Conservation (phyloP, 2,329 filamentous ascomycete species). For the Aspergillus neoniger region DNA sequence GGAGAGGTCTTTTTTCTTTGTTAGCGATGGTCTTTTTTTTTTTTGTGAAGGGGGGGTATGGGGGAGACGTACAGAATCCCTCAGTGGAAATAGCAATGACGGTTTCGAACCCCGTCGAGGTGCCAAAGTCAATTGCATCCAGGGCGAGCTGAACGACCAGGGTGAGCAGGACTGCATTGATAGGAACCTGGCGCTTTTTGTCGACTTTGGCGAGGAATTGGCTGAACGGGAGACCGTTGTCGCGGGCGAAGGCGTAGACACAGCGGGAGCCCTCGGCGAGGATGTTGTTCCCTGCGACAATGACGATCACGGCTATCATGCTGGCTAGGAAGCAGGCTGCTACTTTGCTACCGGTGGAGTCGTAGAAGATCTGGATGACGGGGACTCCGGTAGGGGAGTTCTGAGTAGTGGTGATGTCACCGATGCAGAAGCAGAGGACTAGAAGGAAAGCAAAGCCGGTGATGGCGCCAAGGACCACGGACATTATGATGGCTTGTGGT, state of each 20-base stretch:
- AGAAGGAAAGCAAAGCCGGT: slow-evolving; percentile 54
- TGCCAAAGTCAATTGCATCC: slow-evolving; percentile 59
- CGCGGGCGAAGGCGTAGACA: slow-evolving; percentile 51
- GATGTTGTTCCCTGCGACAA: slow-evolving; percentile 50
- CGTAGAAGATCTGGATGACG: slow-evolving; percentile 56
- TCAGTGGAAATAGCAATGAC: slow-evolving; percentile 60
- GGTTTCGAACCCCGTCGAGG: slow-evolving; percentile 57
- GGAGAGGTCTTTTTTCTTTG: slow-evolving; percentile 48
- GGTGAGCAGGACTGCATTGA: slow-evolving; percentile 53
- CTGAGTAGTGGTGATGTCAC: slow-evolving; percentile 51
- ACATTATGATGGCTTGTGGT: slow-evolving; percentile 51
- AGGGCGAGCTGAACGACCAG: slow-evolving; percentile 54
- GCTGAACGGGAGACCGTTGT: slow-evolving; percentile 57
- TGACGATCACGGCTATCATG: slow-evolving; percentile 52
- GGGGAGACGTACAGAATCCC: slow-evolving; percentile 52
- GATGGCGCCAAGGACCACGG: slow-evolving; percentile 48
- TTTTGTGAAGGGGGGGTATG: background rate
- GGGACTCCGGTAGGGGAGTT: slow-evolving; percentile 52
- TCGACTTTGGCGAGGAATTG: slow-evolving; percentile 50
- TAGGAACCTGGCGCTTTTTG: slow-evolving; percentile 49
- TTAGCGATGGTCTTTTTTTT: background rate
- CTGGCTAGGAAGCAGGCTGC: slow-evolving; percentile 50
- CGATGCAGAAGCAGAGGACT: slow-evolving; percentile 55
- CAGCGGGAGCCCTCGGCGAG: slow-evolving; percentile 51
- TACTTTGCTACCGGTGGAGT: slow-evolving; percentile 49